phyloP scores from a whole-genome alignment of 1,139 yeast genomes.

The Diutina mesorugosa region DNA sequence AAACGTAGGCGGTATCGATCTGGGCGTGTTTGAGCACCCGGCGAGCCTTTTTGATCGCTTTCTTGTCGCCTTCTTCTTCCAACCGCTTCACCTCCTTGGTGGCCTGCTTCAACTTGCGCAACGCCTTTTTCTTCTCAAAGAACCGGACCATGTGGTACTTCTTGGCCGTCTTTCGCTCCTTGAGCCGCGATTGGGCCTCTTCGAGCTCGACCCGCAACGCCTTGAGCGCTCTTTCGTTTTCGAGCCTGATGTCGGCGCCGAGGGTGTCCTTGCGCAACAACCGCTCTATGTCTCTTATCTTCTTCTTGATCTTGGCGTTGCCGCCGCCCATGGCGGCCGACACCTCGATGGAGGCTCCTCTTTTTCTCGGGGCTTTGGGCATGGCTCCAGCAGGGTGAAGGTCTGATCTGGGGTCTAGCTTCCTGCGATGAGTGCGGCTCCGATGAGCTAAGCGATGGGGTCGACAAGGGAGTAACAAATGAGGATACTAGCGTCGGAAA shows the following conservation, averaged over 20 bases:
- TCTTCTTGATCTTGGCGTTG: conserved; percentile 56
- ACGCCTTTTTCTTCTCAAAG: conserved; percentile 82
- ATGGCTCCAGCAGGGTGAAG: not conserved
- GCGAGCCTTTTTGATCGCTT: conserved; percentile 39
- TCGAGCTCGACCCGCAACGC: conserved; percentile 59
- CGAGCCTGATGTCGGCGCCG: conserved; percentile 66
- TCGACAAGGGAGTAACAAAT: not conserved
- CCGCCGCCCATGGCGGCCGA: not conserved
- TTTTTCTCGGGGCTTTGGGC: not conserved
- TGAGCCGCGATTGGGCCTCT: conserved; percentile 34
- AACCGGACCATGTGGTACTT: conserved; percentile 92
- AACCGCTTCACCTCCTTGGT: conserved; percentile 19
- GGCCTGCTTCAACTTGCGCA: conserved; percentile 57
- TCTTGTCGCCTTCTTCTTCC: conserved; percentile 29
- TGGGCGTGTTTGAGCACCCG: conserved; percentile 45
- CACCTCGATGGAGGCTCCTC: conserved; percentile 1
- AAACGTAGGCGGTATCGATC: conserved; percentile 64
- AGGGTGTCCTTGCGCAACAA: conserved; percentile 47
- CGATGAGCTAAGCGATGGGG: not conserved
- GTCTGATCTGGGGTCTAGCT: not conserved
- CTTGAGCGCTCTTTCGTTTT: conserved; percentile 76
- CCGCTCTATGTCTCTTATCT: conserved; percentile 77
- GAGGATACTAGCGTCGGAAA: not conserved
- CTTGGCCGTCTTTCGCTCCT: conserved; percentile 48
- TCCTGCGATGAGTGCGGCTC: not conserved